Evolutionary conservation across 2,329 filamentous ascomycete genomes (phyloP).

Genomic region (Talaromyces sp.): DNA sequence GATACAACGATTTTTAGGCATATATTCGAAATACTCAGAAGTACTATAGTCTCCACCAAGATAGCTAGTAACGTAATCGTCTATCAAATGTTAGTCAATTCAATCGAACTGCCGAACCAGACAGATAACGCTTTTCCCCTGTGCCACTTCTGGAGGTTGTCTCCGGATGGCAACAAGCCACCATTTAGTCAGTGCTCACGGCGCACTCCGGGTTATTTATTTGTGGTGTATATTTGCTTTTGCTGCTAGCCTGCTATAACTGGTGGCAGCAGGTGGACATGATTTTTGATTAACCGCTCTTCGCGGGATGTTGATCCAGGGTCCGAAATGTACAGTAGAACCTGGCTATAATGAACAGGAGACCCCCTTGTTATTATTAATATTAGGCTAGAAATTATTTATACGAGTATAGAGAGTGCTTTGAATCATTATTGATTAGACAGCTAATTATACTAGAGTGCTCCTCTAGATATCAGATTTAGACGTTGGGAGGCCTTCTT

Average conservation of each 20-base stretch:
- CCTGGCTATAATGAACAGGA: no score
- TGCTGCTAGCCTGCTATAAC: not conserved
- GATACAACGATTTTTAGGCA: no score
- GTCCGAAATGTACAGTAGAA: not conserved
- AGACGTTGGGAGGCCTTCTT: no score
- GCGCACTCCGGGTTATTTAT: not conserved
- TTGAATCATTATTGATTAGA: no score
- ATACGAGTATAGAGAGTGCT: no score
- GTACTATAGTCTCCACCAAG: not conserved
- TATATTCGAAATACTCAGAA: no score
- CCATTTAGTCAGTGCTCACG: not conserved
- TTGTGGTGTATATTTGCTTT: not conserved
- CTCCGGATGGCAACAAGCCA: not conserved
- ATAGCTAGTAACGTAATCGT: not conserved
- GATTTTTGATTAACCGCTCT: slow-evolving; percentile 3
- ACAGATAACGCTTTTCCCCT: slow-evolving; percentile 1
- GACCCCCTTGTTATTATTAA: no score
- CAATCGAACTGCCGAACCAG: not conserved
- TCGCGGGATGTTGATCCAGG: not conserved
- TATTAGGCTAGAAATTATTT: no score
- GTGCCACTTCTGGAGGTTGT: not conserved
- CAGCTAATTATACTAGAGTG: no score
- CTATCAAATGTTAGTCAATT: slow-evolving; percentile 4
- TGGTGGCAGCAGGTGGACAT: not conserved
- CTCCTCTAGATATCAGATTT: no score